phyloP scores from a whole-genome alignment of 768 basidiomycete species.

The Mycena vitilis region DNA sequence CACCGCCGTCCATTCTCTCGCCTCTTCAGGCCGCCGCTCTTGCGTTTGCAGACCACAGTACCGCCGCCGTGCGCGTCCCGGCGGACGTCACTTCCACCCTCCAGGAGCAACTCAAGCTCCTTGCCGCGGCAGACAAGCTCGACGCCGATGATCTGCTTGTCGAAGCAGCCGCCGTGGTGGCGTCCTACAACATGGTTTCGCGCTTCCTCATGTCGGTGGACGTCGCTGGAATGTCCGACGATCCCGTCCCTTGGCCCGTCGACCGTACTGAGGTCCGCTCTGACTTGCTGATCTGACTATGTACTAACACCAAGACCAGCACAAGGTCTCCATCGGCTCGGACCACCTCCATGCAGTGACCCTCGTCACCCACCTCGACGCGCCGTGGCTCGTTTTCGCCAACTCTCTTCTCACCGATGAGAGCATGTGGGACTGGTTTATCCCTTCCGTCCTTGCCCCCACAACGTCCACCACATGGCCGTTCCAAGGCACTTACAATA shows the following conservation, averaged over 20 bases:
- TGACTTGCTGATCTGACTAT: not conserved
- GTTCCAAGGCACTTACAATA: constrained; percentile 51
- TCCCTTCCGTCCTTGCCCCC: constrained; percentile 54
- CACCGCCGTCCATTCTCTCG: constrained; percentile 53
- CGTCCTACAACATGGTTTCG: constrained; percentile 77
- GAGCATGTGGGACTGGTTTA: constrained; percentile 59
- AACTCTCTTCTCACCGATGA: constrained; percentile 63
- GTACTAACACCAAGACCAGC: constrained; percentile 41
- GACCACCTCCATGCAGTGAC: constrained; percentile 57
- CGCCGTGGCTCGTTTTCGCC: constrained; percentile 63
- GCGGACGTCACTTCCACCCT: constrained; percentile 54
- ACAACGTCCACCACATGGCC: constrained; percentile 26
- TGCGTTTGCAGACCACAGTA: constrained; percentile 70
- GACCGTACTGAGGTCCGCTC: constrained; percentile 55
- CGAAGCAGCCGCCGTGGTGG: constrained; percentile 65
- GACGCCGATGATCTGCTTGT: constrained; percentile 59
- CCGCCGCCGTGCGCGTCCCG: constrained; percentile 58
- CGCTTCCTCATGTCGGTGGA: constrained; percentile 72
- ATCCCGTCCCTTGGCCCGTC: constrained; percentile 61
- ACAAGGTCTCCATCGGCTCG: constrained; percentile 52
- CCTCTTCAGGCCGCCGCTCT: constrained; percentile 64
- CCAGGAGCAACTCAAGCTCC: constrained; percentile 48
- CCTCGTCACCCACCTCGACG: constrained; percentile 49
- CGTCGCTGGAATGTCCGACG: constrained; percentile 64
- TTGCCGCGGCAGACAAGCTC: constrained; percentile 41